Evolutionary conservation across 2,329 filamentous ascomycete species (phyloP), one percentile per base, ranked within the genome.

Genomic region (Pyrenophora seminiperda): DNA sequence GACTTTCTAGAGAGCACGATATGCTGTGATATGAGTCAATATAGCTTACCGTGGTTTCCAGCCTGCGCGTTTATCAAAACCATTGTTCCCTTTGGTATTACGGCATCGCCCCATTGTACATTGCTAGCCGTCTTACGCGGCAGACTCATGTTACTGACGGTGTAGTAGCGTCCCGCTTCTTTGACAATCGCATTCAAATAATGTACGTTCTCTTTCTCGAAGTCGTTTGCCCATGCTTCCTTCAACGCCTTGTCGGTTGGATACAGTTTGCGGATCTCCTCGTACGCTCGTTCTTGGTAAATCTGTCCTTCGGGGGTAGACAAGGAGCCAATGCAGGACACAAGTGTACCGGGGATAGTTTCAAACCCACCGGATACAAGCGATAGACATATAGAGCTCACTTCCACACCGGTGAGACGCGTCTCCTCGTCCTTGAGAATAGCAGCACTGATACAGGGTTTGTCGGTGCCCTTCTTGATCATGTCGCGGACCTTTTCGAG

Each of bases 41-140:
- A 10, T 13, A 2, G 14, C 44, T 31, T 64, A 79, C 76, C 77
- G 46, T 82, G 80, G 54, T 82, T 82, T 0, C 75, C 79, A 17
- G 80, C 81, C 58, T 82, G 80, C 1, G 79, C 78, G 56, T 83
- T 82, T 58, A 82, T 79, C 44, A 82, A 66, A 1, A 82, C 74
- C 78, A 82, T 82, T 0, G 79, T 82, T 48, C 79, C 77, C 2
- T 76, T 69, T 0, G 79, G 79, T 34, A 82, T 82, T 5, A 73
- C 71, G 0, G 78, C 78, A 0, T 79, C 78, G 22, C 81, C 75
- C 79, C 79, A 81, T 24, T 76, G 67, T 7, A 83, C 74, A 34
- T 81, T 78, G 0, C 70, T 73, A 14, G 79, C 76, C 0, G 79
- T 81, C 64, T 80, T 79, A 10, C 80, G 62, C 0, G 80, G 80